Evolutionary conservation across 352 stramenopile genomes (phyloP).

Genomic region (Saprolegnia diclina): DNA sequence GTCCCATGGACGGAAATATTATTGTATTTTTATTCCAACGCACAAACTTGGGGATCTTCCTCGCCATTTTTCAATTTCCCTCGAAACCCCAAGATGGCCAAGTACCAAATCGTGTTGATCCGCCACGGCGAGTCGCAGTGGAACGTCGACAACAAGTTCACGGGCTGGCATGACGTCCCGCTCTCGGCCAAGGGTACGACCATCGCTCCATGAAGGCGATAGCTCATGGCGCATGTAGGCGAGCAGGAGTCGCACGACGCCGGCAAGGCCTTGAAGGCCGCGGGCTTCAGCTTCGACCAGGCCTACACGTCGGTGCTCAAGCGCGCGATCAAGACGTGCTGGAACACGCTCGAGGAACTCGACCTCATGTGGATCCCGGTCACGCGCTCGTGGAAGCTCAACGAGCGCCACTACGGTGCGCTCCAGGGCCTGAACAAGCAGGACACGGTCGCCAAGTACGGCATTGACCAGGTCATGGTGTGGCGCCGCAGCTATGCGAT

Average conservation of each 20-base stretch:
- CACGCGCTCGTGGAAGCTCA: constrained; percentile 90
- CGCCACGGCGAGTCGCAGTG: constrained; percentile 96
- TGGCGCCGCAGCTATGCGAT: constrained; percentile 97
- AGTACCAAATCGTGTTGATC: constrained; percentile 87
- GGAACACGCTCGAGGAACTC: constrained; percentile 94
- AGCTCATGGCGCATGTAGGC: constrained; percentile 29
- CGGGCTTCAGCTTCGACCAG: constrained; percentile 91
- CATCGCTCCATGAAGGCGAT: neutral
- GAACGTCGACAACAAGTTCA: constrained; percentile 99
- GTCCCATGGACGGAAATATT: neutral
- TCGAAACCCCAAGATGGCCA: constrained; percentile 34
- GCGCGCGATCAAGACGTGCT: constrained; percentile 97
- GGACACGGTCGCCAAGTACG: constrained; percentile 98
- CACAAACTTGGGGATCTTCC: neutral
- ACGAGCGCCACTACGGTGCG: constrained; percentile 98
- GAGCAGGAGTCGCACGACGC: constrained; percentile 91
- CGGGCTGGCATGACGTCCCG: constrained; percentile 96
- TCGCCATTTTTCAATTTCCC: neutral
- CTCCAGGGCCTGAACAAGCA: constrained; percentile 98
- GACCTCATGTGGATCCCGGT: constrained; percentile 98
- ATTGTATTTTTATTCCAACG: too few species aligned
- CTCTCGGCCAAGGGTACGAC: constrained; percentile 68
- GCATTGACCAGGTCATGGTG: constrained; percentile 85
- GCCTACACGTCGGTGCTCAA: constrained; percentile 96
- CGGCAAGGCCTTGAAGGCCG: constrained; percentile 90